Base-by-base conservation (phyloP, 768 basidiomycete genomes). In the Leucosporidium creatinivorum region DNA sequence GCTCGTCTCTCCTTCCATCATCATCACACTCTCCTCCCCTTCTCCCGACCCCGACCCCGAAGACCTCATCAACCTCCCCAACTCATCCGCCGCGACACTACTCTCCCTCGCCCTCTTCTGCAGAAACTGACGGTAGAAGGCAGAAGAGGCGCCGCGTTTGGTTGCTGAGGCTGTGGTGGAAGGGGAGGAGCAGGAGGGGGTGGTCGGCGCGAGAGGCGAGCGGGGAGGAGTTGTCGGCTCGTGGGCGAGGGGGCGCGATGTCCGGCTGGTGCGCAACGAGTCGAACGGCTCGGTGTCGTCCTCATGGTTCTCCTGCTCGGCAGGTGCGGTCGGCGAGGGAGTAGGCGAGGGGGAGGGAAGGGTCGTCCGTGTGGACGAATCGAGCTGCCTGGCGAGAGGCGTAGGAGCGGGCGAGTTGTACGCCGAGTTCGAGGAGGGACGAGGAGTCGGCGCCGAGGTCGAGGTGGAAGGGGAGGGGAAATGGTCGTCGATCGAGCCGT, bases 91-190 rank as follows among this genome's bases (percentile, higher is more conserved):
- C 26, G 70, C 70, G 3, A 39, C 48, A 25, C 26, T n/a, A 21
- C 28, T n/a, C 10, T 28, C 21, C 19, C 19, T n/a, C 0, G 68
- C 66, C 4, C 70, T 49, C 1, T 49, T 30, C 17, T 62, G 30
- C 61, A 72, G 60, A 49, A 69, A 72, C 36, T 44, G 47, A 31
- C 68, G 61, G 33, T 69, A 69, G 63, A 72, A 72, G 3, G 70
- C 26, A 7, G 58, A 44, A 25, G 50, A 26, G 23, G 21, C 25
- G 13, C 50, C 50, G 3, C 50, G 13, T 44, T 44, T 44, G 6
- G 39, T 44, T 44, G 39, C 39, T 10, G 57, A 58, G 36, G 60
- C 19, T 2, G 61, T 54, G 17, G n/a, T 1, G 17, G 25, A 13
- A 13, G 39, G 18, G 39, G 33, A 18, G 13, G 52, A 54, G 13